These are phyloP conservation scores for Cicer bijugum DNA, from an alignment of 306 rosid species.

Conservation along the genomic window DNA sequence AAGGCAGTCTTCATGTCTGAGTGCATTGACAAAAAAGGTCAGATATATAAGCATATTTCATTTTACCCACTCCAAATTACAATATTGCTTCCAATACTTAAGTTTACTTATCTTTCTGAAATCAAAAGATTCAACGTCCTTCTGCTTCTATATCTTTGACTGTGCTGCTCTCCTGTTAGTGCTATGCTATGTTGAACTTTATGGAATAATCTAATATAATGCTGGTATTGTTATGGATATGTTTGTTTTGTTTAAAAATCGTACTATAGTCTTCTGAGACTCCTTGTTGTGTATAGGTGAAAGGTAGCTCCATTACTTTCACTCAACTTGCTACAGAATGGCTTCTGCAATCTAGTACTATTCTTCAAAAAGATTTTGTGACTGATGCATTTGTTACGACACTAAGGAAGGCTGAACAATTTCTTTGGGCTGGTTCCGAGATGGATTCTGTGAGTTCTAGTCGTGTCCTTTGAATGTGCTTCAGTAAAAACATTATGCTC, in stretches of 20 bases:
- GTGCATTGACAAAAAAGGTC: slow-evolving; percentile 79
- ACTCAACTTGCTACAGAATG: slow-evolving; percentile 76
- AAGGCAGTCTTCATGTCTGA: slow-evolving; percentile 59
- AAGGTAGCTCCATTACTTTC: slow-evolving; percentile 63
- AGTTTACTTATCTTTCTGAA: slow-evolving; percentile 36
- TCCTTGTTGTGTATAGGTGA: slow-evolving; percentile 64
- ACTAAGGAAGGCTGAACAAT: slow-evolving; percentile 85
- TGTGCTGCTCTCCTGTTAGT: slow-evolving; percentile 28
- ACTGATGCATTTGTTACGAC: slow-evolving; percentile 63
- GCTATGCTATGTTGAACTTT: slow-evolving; percentile 2
- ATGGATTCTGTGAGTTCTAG: slow-evolving; percentile 80
- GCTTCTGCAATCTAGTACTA: slow-evolving; percentile 62
- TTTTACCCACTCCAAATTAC: background rate
- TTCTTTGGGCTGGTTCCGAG: slow-evolving; percentile 97
- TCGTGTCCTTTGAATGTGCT: slow-evolving; percentile 39
- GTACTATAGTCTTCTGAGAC: slow-evolving; percentile 46
- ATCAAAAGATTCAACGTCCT: slow-evolving; percentile 18
- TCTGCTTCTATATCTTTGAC: slow-evolving; percentile 41
- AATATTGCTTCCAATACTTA: slow-evolving; percentile 32
- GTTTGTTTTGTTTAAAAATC: background rate
- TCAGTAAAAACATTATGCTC: slow-evolving; percentile 15
- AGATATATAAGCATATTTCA: background rate
- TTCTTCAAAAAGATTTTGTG: slow-evolving; percentile 63
- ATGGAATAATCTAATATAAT: slow-evolving; percentile 8
- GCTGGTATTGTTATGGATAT: slow-evolving; percentile 15